Evolutionary conservation across 2,329 filamentous ascomycete genomes (phyloP).

Genomic region (Falciphora oryzae): DNA sequence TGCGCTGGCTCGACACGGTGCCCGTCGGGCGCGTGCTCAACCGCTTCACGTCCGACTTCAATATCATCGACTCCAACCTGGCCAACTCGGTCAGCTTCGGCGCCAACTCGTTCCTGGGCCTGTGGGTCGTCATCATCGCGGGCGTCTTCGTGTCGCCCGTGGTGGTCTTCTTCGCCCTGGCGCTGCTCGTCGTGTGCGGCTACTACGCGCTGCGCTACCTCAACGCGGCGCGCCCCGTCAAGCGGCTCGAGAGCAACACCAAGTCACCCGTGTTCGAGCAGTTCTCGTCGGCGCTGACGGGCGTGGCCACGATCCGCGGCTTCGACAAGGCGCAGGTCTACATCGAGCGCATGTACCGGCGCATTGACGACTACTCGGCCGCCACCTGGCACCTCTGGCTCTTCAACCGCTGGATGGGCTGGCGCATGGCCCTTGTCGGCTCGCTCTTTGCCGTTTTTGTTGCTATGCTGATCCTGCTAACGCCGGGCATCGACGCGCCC

Average conservation of each 20-base stretch:
- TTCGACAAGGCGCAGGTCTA: slow-evolving; percentile 66
- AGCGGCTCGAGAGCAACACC: slow-evolving; percentile 68
- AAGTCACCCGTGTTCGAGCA: slow-evolving; percentile 79
- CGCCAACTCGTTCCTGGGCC: slow-evolving; percentile 51
- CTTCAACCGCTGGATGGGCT: slow-evolving; percentile 72
- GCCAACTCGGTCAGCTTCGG: slow-evolving; percentile 58
- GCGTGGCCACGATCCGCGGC: slow-evolving; percentile 69
- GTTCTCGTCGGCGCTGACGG: slow-evolving; percentile 66
- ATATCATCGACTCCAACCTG: slow-evolving; percentile 63
- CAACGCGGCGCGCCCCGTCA: slow-evolving; percentile 65
- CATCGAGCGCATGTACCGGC: slow-evolving; percentile 61
- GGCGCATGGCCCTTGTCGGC: slow-evolving; percentile 65
- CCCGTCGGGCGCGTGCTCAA: slow-evolving; percentile 73
- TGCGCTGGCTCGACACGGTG: slow-evolving; percentile 77
- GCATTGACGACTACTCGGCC: slow-evolving; percentile 62
- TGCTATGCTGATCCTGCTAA: slow-evolving; percentile 56
- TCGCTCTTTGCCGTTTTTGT: slow-evolving; percentile 63
- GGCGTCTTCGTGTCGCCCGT: slow-evolving; percentile 61
- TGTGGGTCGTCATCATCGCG: slow-evolving; percentile 62
- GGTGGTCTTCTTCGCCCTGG: slow-evolving; percentile 55
- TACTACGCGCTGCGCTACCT: slow-evolving; percentile 58
- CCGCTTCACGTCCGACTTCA: slow-evolving; percentile 73
- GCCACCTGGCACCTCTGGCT: slow-evolving; percentile 64
- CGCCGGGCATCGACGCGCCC: slow-evolving; percentile 57
- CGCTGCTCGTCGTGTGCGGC: slow-evolving; percentile 53